phyloP scores from a whole-genome alignment of 805 yeast species.

The Barnettozyma botsteinii region DNA sequence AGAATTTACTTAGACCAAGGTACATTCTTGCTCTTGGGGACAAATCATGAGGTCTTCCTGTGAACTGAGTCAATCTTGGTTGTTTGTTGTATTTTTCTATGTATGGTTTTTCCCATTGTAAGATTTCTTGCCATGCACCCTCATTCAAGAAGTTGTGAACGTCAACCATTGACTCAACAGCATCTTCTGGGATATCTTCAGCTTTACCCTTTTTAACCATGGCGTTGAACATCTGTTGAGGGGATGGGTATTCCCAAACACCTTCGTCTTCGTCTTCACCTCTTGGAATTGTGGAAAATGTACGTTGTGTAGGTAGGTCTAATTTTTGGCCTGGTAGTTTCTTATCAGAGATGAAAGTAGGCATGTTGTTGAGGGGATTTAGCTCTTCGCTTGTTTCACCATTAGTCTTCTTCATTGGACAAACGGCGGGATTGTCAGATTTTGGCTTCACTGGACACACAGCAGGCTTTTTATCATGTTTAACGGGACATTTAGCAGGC shows the following conservation, averaged over 20 bases:
- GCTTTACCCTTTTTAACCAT: conserved; percentile 92
- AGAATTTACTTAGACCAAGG: conserved; percentile 56
- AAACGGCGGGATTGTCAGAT: conserved; percentile 29
- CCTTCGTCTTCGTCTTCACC: conserved; percentile 63
- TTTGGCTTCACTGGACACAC: conserved; percentile 37
- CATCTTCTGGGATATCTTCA: conserved; percentile 86
- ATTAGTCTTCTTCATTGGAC: conserved; percentile 33
- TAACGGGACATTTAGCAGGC: conserved; percentile 15
- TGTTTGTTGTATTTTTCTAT: conserved; percentile 45
- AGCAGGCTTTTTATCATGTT: conserved; percentile 20
- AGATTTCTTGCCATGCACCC: conserved; percentile 94
- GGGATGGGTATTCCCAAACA: conserved; percentile 98
- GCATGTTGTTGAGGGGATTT: conserved; percentile 90
- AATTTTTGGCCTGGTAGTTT: conserved; percentile 76
- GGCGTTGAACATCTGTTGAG: conserved; percentile 98
- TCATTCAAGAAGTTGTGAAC: conserved; percentile 95
- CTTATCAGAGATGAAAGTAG: conserved; percentile 56
- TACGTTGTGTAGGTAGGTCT: conserved; percentile 76
- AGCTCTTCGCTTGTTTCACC: conserved; percentile 25
- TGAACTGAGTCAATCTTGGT: conserved; percentile 80
- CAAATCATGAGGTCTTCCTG: conserved; percentile 85
- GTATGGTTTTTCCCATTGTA: conserved; percentile 83
- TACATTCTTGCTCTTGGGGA: conserved; percentile 80
- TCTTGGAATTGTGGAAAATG: conserved; percentile 80
- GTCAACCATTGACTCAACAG: conserved; percentile 94